Base-by-base conservation (phyloP, 1,284 basidiomycete genomes). In the Athelia psychrophila region DNA sequence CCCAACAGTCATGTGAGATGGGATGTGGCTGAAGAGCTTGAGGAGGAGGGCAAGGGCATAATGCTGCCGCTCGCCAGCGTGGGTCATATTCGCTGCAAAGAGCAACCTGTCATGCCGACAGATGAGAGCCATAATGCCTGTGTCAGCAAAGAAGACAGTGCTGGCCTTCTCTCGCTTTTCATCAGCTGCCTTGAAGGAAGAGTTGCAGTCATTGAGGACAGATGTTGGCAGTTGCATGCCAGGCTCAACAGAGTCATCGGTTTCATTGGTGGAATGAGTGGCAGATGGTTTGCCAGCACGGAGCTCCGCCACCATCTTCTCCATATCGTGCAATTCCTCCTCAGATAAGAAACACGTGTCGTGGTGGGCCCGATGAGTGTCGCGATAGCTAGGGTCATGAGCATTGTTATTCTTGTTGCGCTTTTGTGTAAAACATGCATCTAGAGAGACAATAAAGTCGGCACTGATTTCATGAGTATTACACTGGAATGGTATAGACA, bases 71-170 rank as follows among this genome's bases (percentile, higher is more conserved):
- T 66, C 61, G 22, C 62, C 61, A 2, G 58, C 48, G 5, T 55
- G 52, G 2, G 49, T 56, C 47, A 65, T 56, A 48, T 65, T 64
- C 10, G 47, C 51, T 2, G 63, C 40, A 42, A 47, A 63, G 6
- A 65, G 54, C 13, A 56, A 50, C 23, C n/a, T 19, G 49, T 64
- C 61, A 48, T 66, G 64, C 8, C 52, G 51, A 35, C 62, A 66
- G 35, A 65, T 40, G 6, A 64, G 33, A 1, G 58, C 58, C 59
- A 65, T 62, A 16, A 64, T 13, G 3, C 59, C 61, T 4, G 58
- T 64, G 38, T 58, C 58, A 10, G 52, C 51, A 46, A 63, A 61
- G 47, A 56, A 58, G 16, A 47, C 40, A 3, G 50, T 57, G 12
- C 52, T 54, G 24, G 60, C 56, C 49, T 62, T 61, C 15, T 47